phyloP scores from a whole-genome alignment of 306 rosid genomes.

The Rubus idaeus region DNA sequence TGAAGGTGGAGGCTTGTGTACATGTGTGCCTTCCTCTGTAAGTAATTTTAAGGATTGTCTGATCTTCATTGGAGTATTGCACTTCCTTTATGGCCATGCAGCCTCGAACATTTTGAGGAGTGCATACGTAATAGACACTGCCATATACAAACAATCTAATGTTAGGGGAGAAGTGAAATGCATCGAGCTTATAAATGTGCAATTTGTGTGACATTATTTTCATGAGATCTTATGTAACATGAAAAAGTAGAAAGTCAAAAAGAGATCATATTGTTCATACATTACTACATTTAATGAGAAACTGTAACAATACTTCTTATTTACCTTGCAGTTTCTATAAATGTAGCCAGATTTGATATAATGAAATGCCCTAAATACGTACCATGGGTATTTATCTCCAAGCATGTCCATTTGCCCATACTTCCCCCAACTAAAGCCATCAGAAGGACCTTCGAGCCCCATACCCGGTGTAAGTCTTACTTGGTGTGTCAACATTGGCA shows the following conservation, averaged over 20 bases:
- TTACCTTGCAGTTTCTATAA: too few relatives aligned
- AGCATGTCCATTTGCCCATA: slow-evolving; percentile 49
- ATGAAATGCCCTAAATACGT: too few relatives aligned
- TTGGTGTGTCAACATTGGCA: slow-evolving; percentile 58
- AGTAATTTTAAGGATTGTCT: slow-evolving; percentile 20
- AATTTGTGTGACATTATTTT: too few relatives aligned
- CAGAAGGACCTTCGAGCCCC: slow-evolving; percentile 72
- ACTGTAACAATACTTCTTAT: too few relatives aligned
- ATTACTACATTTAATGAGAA: too few relatives aligned
- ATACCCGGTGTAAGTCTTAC: slow-evolving; percentile 49
- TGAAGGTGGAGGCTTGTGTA: slow-evolving; percentile 37
- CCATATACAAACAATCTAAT: background rate
- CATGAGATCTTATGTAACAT: too few relatives aligned
- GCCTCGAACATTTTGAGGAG: slow-evolving; percentile 25
- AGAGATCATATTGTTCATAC: too few relatives aligned
- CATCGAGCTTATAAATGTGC: too few relatives aligned
- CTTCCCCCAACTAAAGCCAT: slow-evolving; percentile 67
- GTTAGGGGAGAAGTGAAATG: background rate
- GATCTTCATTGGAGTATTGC: slow-evolving; percentile 30
- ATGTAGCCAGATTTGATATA: too few relatives aligned
- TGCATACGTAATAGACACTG: slow-evolving; percentile 42
- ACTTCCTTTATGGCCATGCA: slow-evolving; percentile 44
- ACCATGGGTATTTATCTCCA: slow-evolving; percentile 40
- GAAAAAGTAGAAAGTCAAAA: too few relatives aligned
- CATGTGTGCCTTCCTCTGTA: slow-evolving; percentile 44